phyloP scores from a whole-genome alignment of 768 basidiomycete species.

The Leccinum ochraceum region DNA sequence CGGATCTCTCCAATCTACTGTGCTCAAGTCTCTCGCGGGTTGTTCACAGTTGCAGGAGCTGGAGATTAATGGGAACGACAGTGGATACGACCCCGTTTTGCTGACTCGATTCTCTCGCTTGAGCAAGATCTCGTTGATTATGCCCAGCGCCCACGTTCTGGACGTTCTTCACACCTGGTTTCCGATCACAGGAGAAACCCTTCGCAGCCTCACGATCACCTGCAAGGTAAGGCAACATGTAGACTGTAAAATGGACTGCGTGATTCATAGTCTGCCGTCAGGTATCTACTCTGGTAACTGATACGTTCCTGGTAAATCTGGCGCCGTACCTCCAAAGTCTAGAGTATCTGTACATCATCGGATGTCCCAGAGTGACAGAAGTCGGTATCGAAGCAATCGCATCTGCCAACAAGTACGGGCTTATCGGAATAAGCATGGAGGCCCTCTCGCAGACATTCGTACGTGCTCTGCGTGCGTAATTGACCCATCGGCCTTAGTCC shows the following conservation, averaged over 20 bases:
- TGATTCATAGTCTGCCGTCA: conserved; percentile 25
- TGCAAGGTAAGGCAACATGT: conserved; percentile 55
- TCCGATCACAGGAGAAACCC: conserved; percentile 39
- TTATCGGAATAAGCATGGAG: conserved; percentile 61
- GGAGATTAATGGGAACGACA: conserved; percentile 70
- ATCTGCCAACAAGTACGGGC: conserved; percentile 43
- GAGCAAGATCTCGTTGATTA: conserved; percentile 64
- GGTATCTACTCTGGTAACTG: conserved; percentile 61
- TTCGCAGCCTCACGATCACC: conserved; percentile 62
- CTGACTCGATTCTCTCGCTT: conserved; percentile 54
- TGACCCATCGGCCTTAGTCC: conserved; percentile 2
- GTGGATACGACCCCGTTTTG: conserved; percentile 46
- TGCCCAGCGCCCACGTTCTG: conserved; percentile 64
- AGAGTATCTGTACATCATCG: conserved; percentile 59
- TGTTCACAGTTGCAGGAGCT: conserved; percentile 51
- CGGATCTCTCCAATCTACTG: conserved; percentile 62
- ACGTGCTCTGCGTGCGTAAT: conserved; percentile 20
- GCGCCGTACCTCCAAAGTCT: conserved; percentile 51
- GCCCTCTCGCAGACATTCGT: conserved; percentile 64
- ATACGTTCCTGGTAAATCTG: conserved; percentile 50
- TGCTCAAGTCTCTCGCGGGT: conserved; percentile 52
- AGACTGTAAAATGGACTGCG: not conserved
- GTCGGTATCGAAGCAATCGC: conserved; percentile 55
- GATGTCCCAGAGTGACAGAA: conserved; percentile 71
- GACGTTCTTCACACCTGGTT: conserved; percentile 54